These are phyloP conservation scores for Trichoderma aggressivum DNA, from an alignment of 2,329 filamentous ascomycete species.

Conservation along the genomic window DNA sequence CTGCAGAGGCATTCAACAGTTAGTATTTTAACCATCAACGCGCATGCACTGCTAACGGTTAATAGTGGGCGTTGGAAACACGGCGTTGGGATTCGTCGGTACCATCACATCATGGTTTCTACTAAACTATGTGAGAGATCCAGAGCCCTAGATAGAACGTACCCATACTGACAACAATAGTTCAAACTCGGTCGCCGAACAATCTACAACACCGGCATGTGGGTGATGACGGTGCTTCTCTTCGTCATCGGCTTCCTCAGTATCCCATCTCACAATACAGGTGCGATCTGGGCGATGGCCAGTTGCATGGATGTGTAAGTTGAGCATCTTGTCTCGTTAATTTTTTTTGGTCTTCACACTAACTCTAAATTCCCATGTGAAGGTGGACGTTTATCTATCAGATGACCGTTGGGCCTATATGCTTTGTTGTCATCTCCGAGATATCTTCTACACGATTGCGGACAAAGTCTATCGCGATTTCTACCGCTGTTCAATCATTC, in stretches of 20 bases:
- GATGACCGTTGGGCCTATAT: slow-evolving; percentile 41
- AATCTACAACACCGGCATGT: slow-evolving; percentile 33
- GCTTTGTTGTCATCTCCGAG: slow-evolving; percentile 41
- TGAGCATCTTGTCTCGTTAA: neutral
- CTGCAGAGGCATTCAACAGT: slow-evolving; percentile 26
- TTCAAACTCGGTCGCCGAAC: slow-evolving; percentile 38
- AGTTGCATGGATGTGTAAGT: slow-evolving; percentile 35
- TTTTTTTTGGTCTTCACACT: neutral
- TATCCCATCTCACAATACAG: slow-evolving; percentile 31
- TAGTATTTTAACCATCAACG: neutral
- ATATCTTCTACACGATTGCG: slow-evolving; percentile 36
- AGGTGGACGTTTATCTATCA: slow-evolving; percentile 41
- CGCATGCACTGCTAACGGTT: neutral
- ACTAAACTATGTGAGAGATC: slow-evolving; percentile 31
- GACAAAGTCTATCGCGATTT: slow-evolving; percentile 32
- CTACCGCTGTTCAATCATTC: slow-evolving; percentile 27
- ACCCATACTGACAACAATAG: neutral
- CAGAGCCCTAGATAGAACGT: neutral
- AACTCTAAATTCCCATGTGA: neutral
- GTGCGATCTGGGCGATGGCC: slow-evolving; percentile 37
- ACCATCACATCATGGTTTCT: slow-evolving; percentile 40
- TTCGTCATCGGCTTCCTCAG: slow-evolving; percentile 42
- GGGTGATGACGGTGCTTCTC: slow-evolving; percentile 36
- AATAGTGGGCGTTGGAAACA: slow-evolving; percentile 35
- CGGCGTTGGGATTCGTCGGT: slow-evolving; percentile 40